Percentiles rank a stretch among this genome's conserved stretches.
phyloP scores from a whole-genome alignment of 2,329 filamentous ascomycete genomes.

The Coniella lustricola region DNA sequence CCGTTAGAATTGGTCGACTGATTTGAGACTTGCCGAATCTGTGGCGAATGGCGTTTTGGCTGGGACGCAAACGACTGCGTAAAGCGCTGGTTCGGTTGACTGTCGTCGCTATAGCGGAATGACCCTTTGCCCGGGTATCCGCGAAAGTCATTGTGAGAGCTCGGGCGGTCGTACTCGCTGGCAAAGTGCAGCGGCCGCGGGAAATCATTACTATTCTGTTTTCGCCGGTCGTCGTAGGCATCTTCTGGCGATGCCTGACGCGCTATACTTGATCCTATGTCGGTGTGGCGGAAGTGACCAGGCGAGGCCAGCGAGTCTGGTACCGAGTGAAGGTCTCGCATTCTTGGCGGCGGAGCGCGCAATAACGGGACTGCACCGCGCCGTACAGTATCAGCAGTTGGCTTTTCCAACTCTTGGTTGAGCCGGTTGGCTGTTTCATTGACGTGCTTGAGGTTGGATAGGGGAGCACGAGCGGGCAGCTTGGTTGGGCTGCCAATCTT shows the following conservation, averaged over 20 bases:
- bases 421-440: constrained; percentile 76
- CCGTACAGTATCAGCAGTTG: constrained; percentile 32
- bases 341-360: constrained; percentile 77
- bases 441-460: constrained; percentile 62
- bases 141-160: constrained; percentile 33
- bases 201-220: constrained; percentile 23
- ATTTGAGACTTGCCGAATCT: constrained; percentile 59
- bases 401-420: constrained; percentile 32
- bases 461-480: constrained; percentile 62
- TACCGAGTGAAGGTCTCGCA: constrained; percentile 66
- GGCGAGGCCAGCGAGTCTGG: constrained; percentile 44
- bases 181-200: constrained; percentile 25
- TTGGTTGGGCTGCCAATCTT: constrained; percentile 62
- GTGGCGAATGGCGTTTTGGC: constrained; percentile 32
- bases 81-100: constrained; percentile 26
- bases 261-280: constrained; percentile 48
- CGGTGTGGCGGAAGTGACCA: constrained; percentile 41
- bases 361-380: constrained; percentile 42
- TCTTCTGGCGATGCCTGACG: constrained; percentile 68
- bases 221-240: constrained; percentile 64
- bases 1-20: constrained; percentile 43
- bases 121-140: constrained; percentile 25
- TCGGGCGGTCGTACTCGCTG: constrained; percentile 27
- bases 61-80: constrained; percentile 30
- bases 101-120: constrained; percentile 10